Percentiles rank a stretch among this genome's conserved stretches.
Conservation (phyloP, 2,329 filamentous ascomycete species). For the Phaeoacremonium minimum region DNA sequence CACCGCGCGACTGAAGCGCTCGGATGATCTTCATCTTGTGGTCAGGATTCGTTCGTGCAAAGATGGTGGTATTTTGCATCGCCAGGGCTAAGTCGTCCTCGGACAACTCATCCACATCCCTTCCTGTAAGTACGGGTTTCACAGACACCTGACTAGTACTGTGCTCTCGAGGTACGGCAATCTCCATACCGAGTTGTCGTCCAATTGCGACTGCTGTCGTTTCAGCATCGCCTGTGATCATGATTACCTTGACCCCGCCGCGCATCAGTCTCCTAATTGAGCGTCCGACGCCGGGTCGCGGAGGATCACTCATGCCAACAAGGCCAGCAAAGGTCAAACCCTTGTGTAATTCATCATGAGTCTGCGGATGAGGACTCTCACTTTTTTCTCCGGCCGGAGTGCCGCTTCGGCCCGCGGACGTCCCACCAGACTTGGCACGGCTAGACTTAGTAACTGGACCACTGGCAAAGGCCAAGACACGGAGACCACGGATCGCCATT, state of each 20-base stretch:
- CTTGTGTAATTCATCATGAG: conserved; percentile 68
- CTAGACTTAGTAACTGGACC: conserved; percentile 56
- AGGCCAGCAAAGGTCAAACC: conserved; percentile 86
- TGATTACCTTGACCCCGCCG: conserved; percentile 93
- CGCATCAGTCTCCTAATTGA: conserved; percentile 88
- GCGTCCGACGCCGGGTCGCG: conserved; percentile 81
- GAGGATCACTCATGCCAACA: conserved; percentile 96
- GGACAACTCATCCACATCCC: conserved; percentile 90
- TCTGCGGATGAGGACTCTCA: conserved; percentile 36
- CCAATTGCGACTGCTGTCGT: conserved; percentile 93
- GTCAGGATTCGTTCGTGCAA: conserved; percentile 92
- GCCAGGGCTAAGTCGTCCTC: conserved; percentile 79
- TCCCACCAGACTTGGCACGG: conserved; percentile 32
- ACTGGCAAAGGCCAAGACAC: conserved; percentile 91
- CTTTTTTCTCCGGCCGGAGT: conserved; percentile 40
- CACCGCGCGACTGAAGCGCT: conserved; percentile 85
- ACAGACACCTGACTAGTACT: conserved; percentile 53
- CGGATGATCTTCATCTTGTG: conserved; percentile 97
- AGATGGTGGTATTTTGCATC: conserved; percentile 87
- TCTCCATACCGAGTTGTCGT: conserved; percentile 88
- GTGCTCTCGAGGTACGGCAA: conserved; percentile 52
- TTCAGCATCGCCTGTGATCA: conserved; percentile 98
- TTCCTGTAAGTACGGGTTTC: conserved; percentile 74
- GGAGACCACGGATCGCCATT: conserved; percentile 85
- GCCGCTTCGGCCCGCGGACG: conserved; percentile 41